A percentile compares a stretch with the other conserved stretches of the same genome.
Conservation (phyloP, 495 filamentous ascomycete genomes). For the Oleoguttula mirabilis region DNA sequence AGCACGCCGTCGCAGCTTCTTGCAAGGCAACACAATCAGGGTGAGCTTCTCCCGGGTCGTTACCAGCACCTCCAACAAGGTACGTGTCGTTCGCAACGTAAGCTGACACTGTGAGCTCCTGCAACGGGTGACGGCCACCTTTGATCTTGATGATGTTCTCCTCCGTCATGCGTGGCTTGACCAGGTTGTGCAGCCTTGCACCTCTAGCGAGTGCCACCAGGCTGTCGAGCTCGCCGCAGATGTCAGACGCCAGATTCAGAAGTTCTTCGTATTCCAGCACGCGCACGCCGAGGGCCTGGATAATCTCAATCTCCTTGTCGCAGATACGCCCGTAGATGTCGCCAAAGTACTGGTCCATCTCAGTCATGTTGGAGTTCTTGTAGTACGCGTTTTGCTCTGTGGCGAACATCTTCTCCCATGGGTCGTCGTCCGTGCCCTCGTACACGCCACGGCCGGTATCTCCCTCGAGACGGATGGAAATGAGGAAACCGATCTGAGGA, state of each 20-base stretch:
- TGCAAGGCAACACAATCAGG: not conserved
- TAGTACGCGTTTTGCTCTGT: slow-evolving; percentile 67
- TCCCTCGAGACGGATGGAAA: slow-evolving; percentile 55
- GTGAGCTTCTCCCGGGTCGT: not conserved
- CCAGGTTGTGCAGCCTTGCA: slow-evolving; percentile 62
- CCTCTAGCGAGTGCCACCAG: slow-evolving; percentile 69
- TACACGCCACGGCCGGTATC: slow-evolving; percentile 52
- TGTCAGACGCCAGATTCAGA: slow-evolving; percentile 54
- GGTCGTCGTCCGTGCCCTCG: slow-evolving; percentile 43
- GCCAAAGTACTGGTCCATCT: slow-evolving; percentile 71
- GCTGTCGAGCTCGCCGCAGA: slow-evolving; percentile 71
- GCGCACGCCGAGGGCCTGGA: slow-evolving; percentile 61
- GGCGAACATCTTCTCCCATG: slow-evolving; percentile 70
- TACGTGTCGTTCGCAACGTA: slow-evolving; percentile 75
- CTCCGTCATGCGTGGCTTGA: slow-evolving; percentile 54
- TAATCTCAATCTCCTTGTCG: slow-evolving; percentile 84
- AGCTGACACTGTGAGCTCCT: slow-evolving; percentile 75
- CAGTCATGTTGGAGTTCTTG: slow-evolving; percentile 74
- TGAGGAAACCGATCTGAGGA: slow-evolving; percentile 82
- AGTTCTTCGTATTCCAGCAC: slow-evolving; percentile 59
- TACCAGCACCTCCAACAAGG: slow-evolving; percentile 51
- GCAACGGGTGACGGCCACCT: slow-evolving; percentile 76
- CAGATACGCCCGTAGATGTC: slow-evolving; percentile 76
- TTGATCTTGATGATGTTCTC: slow-evolving; percentile 66
- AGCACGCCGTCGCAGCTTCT: not conserved